These are phyloP conservation scores for Thraustotheca clavata DNA, from an alignment of 352 stramenopile species.

Conservation along the genomic window DNA sequence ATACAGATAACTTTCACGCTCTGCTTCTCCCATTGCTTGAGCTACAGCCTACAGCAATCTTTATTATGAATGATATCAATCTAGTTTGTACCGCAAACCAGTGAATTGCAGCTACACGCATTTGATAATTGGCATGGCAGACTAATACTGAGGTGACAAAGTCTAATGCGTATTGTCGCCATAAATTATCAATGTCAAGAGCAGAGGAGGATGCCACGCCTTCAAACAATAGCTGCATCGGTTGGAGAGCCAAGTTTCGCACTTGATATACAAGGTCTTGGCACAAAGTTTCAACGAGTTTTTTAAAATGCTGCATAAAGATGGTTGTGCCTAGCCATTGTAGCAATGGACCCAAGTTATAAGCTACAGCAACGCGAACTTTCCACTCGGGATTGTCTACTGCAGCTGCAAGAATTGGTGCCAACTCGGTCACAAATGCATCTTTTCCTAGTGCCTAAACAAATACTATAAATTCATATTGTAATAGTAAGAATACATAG, in stretches of 20 bases:
- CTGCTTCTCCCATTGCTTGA: neutral
- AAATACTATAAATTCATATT: neutral
- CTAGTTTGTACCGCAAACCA: slow-evolving; percentile 8
- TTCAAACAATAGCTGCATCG: neutral
- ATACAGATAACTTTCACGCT: neutral
- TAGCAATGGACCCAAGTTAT: slow-evolving; percentile 14
- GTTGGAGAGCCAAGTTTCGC: slow-evolving; percentile 4
- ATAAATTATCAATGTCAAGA: neutral
- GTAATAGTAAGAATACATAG: neutral
- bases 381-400: slow-evolving; percentile 10
- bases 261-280: slow-evolving; percentile 16
- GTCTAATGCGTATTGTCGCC: neutral
- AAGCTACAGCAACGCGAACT: slow-evolving; percentile 9
- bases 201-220: neutral
- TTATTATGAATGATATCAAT: neutral
- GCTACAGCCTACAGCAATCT: slow-evolving; percentile 1
- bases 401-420: neutral
- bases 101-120: neutral
- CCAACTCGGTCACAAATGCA: neutral
- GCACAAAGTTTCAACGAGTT: neutral
- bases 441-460: slow-evolving; percentile 8
- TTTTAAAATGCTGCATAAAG: slow-evolving; percentile 9
- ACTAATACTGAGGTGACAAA: neutral
- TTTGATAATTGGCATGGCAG: neutral
- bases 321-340: slow-evolving; percentile 7